Percentiles rank a stretch among this genome's conserved stretches.
phyloP scores from a whole-genome alignment of 1,284 basidiomycete genomes.

The Apiotrichum gamsii region DNA sequence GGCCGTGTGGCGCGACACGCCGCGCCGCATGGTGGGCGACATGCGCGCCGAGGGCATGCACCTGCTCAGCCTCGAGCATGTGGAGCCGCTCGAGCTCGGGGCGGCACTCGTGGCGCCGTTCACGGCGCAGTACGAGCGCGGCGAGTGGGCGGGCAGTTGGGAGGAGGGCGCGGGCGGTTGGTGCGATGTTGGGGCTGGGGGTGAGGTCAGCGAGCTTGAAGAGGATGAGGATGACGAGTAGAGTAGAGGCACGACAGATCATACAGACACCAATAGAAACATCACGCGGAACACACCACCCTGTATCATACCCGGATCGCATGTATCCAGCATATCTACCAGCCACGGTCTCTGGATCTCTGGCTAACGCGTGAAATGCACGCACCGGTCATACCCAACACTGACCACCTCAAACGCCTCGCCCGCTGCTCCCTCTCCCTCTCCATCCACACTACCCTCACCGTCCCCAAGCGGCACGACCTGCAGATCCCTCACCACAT shows the following conservation, averaged over 20 bases:
- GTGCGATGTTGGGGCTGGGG: too few relatives aligned
- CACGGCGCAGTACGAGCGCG: slow-evolving; percentile 18
- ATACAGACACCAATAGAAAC: too few relatives aligned
- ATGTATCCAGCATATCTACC: too few relatives aligned
- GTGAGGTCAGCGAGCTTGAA: too few relatives aligned
- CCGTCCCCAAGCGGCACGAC: slow-evolving; percentile 2
- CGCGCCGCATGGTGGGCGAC: slow-evolving; percentile 29
- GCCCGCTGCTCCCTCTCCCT: neutral
- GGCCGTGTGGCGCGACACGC: slow-evolving; percentile 20
- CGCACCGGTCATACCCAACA: slow-evolving; percentile 43
- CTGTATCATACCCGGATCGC: too few relatives aligned
- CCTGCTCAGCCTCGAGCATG: slow-evolving; percentile 16
- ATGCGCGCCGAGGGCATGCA: slow-evolving; percentile 24
- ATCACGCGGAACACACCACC: too few relatives aligned
- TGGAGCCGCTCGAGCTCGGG: slow-evolving; percentile 21
- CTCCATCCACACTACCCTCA: too few relatives aligned
- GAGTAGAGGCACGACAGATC: too few relatives aligned
- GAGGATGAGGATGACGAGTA: too few relatives aligned
- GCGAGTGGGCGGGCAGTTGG: slow-evolving; percentile 22
- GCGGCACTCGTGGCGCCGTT: slow-evolving; percentile 17
- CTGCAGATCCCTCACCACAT: slow-evolving; percentile 36
- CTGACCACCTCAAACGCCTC: slow-evolving; percentile 38
- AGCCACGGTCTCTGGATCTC: too few relatives aligned
- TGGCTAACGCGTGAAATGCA: slow-evolving; percentile 27
- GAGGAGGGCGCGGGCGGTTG: too few relatives aligned